Conservation (phyloP, 2,329 filamentous ascomycete species). For the Ophiostoma sp. region DNA sequence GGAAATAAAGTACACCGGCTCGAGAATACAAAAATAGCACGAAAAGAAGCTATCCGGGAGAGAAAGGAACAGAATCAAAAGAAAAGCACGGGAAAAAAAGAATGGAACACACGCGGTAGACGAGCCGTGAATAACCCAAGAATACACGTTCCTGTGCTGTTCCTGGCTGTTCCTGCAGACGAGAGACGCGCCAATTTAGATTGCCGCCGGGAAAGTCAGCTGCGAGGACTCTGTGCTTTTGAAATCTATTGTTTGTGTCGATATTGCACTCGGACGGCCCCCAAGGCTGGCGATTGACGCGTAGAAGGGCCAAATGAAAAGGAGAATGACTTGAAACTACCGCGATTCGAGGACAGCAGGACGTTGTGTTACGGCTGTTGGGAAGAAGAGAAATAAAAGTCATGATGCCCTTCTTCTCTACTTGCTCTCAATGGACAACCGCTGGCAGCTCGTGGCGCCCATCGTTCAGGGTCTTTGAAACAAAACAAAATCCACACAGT, state of each 20-base stretch:
- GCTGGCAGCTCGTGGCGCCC: constrained; percentile 6
- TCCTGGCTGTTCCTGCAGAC: constrained; percentile 1
- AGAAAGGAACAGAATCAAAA: not conserved
- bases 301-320: not conserved
- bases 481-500: not conserved
- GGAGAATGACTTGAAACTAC: not conserved
- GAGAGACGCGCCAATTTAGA: constrained; percentile 12
- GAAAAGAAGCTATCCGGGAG: not conserved
- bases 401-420: not conserved
- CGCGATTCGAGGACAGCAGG: not conserved
- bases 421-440: not conserved
- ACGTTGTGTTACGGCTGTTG: not conserved
- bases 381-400: not conserved
- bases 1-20: not conserved
- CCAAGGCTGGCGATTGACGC: constrained; percentile 11
- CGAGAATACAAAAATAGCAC: constrained; percentile 23
- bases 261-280: not conserved
- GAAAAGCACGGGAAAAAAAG: not conserved
- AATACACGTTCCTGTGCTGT: not conserved
- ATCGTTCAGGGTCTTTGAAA: constrained; percentile 1
- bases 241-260: not conserved
- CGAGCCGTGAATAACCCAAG: not conserved
- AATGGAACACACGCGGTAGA: constrained; percentile 3
- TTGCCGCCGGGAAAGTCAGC: not conserved
- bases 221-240: not conserved